Base-by-base conservation (phyloP, 352 stramenopile species). In the Phytophthora pluvialis region DNA sequence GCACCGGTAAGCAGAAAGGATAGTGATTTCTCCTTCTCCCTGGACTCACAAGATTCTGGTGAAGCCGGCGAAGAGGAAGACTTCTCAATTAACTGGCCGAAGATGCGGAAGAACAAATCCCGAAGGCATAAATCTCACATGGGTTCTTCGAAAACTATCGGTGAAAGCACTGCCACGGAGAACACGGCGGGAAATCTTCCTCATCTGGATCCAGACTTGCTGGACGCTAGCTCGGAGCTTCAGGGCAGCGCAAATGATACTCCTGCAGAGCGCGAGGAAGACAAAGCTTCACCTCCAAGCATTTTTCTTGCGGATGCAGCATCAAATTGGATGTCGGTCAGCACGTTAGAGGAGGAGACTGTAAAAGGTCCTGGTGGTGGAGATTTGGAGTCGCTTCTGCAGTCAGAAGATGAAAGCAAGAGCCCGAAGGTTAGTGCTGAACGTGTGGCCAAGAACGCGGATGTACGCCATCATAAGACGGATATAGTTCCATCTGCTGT, bases 51-150 rank as follows among this genome's bases (percentile, higher is more conserved):
- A 47, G 35, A 12, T 9, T 12, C 28, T 3, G 39, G 46, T 16
- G 60, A 72, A 45, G 50, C 12, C 7, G 57, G 78, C 29, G 67
- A 75, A 5, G 77, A 81, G 8, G 77, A 83, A 32, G 62, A 75
- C 1, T 80, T 86, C 51, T 57, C 62, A 9, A 72, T 83, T 40
- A 83, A 81, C 40, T 81, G 70, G 65, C 44, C 72, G 21, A 80
- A 80, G 48, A 67, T 83, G 57, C 69, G 63, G 29, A 78, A 72
- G 38, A 61, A 33, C n/a, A 78, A 70, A n/a, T 50, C 46, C 4
- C 57, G 63, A 58, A 48, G 66, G 21, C 69, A 54, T n/a, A 67
- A 58, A 26, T 56, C 58, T 49, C 53, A 13, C 29, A 39, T 15
- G 31, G 52, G 11, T 52, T 48, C 33, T 31, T 60, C 47, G 12